Evolutionary conservation across 192 early-diverging fungal genomes (phyloP), one percentile per base, ranked within the genome.

Genomic region (Geosiphon pyriformis): DNA sequence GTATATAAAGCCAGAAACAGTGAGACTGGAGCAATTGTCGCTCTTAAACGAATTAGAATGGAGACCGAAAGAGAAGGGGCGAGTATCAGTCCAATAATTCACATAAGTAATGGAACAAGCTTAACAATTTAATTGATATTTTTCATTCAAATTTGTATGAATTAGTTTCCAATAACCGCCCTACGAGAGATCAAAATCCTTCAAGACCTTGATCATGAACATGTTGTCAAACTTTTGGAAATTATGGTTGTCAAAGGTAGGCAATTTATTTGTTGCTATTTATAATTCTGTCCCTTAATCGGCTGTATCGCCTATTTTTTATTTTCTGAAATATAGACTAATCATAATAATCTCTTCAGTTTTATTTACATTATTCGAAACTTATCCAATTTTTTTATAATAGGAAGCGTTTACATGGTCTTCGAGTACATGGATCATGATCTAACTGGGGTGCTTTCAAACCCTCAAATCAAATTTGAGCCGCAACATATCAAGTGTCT

Each of bases 351-450:
- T n/a, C n/a, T n/a, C n/a, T n/a, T n/a, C n/a, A n/a, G n/a, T n/a
- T n/a, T n/a, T n/a, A n/a, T n/a, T n/a, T n/a, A n/a, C n/a, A n/a
- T n/a, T n/a, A n/a, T n/a, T n/a, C n/a, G n/a, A n/a, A n/a, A n/a
- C n/a, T n/a, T n/a, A n/a, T n/a, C n/a, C n/a, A n/a, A n/a, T n/a
- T n/a, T n/a, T n/a, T n/a, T n/a, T 30, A 27, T 70, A 22, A 64
- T 75, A 67, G 85, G 72, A n/a, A 83, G 85, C 1, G 82, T 90
- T 7, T 90, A 91, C 51, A 89, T 93, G 76, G 89, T 93, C 34
- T 85, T 92, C 71, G 91, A 93, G 74, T 93, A 93, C 72, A 90
- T 92, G 89, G 90, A 92, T 68, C 88, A 91, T 56, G 91, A 93
- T 60, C 78, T 93, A 26, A 86, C 89, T 0, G 91, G 91, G 12